Evolutionary conservation across 2,329 filamentous ascomycete genomes (phyloP), one percentile per base, ranked within the genome.

Genomic region (Pseudocercospora eumusae): DNA sequence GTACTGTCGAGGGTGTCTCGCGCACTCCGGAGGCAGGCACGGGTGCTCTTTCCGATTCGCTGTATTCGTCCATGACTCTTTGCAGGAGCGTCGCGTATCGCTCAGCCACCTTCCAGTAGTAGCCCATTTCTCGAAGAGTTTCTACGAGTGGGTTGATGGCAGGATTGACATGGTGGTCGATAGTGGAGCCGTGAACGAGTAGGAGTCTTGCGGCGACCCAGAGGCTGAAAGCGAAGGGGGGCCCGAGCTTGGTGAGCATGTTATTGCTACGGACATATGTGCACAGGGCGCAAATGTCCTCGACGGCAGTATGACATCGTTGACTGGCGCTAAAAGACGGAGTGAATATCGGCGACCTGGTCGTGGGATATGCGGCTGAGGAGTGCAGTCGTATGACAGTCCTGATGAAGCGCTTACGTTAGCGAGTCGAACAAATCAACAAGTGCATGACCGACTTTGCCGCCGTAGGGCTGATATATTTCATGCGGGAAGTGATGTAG

Each of bases 381-480:
- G 92, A 96, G 78, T 96, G 92, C 23, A 96, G 83, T 36, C 93
- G 87, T 69, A 97, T 96, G 8, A 96, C 88, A 50, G 92, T 90
- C 0, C 83, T 86, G 66, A 20, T 15, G 50, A 2, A 49, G 42
- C 60, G 64, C 64, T 68, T 59, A 69, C 65, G 66, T 70, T 68
- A 70, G 65, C 64, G 25, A 33, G 28, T 61, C 40, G 36, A 18
- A 44, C 62, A 55, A 60, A 57, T 62, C 13, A 57, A 59, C 21
- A 20, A 11, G 25, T 58, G 40, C 33, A 55, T n/a, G 40, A 23
- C 28, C n/a, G 28, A 3, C 1, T 50, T 45, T 31, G 36, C 59
- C 53, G 20, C 33, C 44, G 21, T 21, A 56, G 36, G 50, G 49
- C 59, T 55, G 45, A 53, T n/a, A 25, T 57, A 21, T 23, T 47